Conservation (phyloP, 495 filamentous ascomycete genomes). For the Talaromyces thailandensis region DNA sequence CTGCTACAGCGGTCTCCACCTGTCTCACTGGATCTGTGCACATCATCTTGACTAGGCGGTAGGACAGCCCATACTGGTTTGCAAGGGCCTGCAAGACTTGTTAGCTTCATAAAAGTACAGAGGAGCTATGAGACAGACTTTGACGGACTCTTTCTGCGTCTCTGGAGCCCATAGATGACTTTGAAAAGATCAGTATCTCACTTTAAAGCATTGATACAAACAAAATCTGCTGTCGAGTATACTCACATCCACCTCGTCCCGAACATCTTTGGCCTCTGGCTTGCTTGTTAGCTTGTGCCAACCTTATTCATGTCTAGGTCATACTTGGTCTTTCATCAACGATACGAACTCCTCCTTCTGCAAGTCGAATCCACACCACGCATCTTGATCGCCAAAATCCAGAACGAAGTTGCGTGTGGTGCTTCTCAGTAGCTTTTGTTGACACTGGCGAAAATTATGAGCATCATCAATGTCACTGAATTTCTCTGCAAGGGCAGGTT, state of each 20-base stretch:
- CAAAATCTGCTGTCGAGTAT: neutral
- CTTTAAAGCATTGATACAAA: neutral
- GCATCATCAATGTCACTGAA: constrained; percentile 50
- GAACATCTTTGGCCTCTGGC: constrained; percentile 30
- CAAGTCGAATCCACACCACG: constrained; percentile 54
- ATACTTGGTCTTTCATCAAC: constrained; percentile 25
- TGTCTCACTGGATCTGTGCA: constrained; percentile 40
- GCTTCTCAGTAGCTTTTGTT: constrained; percentile 23
- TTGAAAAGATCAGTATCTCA: constrained; percentile 10
- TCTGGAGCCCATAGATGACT: constrained; percentile 70
- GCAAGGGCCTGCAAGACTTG: constrained; percentile 27
- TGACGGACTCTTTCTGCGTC: constrained; percentile 45
- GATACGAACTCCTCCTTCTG: constrained; percentile 30
- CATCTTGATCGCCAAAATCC: constrained; percentile 58
- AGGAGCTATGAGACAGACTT: constrained; percentile 15
- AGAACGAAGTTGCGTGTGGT: constrained; percentile 57
- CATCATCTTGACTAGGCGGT: constrained; percentile 58
- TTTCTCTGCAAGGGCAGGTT: constrained; percentile 14
- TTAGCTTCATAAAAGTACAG: neutral
- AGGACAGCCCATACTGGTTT: constrained; percentile 56
- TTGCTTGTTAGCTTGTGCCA: neutral
- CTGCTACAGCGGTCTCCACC: constrained; percentile 6
- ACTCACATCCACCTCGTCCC: constrained; percentile 63
- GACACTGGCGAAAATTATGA: constrained; percentile 31
- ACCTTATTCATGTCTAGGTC: neutral